These are phyloP conservation scores for Cercophora sp. DNA, from an alignment of 495 filamentous ascomycete genomes.

Conservation along the genomic window DNA sequence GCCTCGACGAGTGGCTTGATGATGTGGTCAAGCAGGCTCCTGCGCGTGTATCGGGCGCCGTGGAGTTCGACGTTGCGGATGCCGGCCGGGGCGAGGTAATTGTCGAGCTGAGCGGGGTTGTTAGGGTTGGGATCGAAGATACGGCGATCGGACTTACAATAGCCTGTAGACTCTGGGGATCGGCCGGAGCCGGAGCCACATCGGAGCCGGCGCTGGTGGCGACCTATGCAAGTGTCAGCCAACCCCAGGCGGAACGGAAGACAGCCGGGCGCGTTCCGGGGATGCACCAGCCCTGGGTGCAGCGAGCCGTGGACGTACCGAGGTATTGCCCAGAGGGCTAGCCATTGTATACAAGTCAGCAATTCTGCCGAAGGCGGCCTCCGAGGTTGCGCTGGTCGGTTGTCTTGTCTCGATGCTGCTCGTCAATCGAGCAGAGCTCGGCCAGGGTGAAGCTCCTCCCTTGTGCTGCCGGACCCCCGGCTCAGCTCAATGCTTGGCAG, in stretches of 20 bases:
- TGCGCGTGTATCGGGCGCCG: slow-evolving; percentile 71
- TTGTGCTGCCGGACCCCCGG: too few species aligned
- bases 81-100: slow-evolving; percentile 67
- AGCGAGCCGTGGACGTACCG: too few species aligned
- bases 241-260: not conserved
- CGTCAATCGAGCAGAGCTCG: too few species aligned
- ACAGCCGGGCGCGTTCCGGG: too few species aligned
- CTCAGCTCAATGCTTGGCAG: too few species aligned
- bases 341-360: too few species aligned
- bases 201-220: not conserved
- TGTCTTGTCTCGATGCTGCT: too few species aligned
- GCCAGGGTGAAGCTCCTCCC: too few species aligned
- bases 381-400: too few species aligned
- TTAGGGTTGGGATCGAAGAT: not conserved
- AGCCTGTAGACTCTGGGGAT: not conserved
- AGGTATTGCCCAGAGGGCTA: too few species aligned
- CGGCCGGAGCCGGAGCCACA: not conserved
- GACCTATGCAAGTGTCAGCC: not conserved
- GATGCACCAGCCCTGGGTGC: too few species aligned
- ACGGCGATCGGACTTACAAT: not conserved
- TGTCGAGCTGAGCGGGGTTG: slow-evolving; percentile 55
- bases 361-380: too few species aligned
- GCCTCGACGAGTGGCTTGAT: slow-evolving; percentile 72
- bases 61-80: slow-evolving; percentile 79
- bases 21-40: slow-evolving; percentile 71